phyloP scores from a whole-genome alignment of 2,329 filamentous ascomycete species.

The Fusarium tanahbumbuense region DNA sequence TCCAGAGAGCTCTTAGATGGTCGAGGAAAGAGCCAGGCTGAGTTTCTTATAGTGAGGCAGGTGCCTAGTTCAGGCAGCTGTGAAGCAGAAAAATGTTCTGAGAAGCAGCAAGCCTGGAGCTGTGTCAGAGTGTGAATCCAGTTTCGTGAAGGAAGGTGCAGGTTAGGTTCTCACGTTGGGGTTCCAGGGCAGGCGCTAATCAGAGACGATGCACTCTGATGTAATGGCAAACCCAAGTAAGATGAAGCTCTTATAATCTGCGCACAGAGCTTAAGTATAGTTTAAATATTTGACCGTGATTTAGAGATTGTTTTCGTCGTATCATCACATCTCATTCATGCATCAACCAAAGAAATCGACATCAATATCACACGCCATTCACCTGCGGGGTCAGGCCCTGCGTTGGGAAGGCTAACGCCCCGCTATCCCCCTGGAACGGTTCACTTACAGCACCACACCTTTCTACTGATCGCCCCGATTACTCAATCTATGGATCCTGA shows the following conservation, averaged over 20 bases:
- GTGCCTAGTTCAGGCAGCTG: not conserved
- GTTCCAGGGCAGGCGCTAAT: conserved; percentile 13
- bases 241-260: not conserved
- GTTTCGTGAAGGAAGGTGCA: conserved; percentile 6
- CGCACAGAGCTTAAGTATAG: not conserved
- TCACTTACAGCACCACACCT: conserved; percentile 19
- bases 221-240: not conserved
- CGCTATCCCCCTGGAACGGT: conserved; percentile 14
- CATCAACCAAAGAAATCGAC: conserved; percentile 13
- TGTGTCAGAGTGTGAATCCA: conserved; percentile 22
- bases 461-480: not conserved
- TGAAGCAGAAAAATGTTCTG: not conserved
- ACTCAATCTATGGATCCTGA: not conserved
- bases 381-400: conserved; percentile 24
- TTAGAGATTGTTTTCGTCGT: conserved; percentile 1
- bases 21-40: not conserved
- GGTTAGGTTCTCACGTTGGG: conserved; percentile 16
- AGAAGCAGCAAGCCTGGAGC: conserved; percentile 8
- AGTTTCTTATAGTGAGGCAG: not conserved
- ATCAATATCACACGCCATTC: conserved; percentile 17
- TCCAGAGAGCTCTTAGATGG: not conserved
- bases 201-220: conserved; percentile 14
- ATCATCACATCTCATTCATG: conserved; percentile 15
- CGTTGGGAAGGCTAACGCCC: conserved; percentile 2
- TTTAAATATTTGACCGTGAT: not conserved